A percentile compares a stretch with the other conserved stretches of the same genome.
These are phyloP conservation scores for Epichloe sp. DNA, from an alignment of 2,329 filamentous ascomycete species.

Conservation along the genomic window DNA sequence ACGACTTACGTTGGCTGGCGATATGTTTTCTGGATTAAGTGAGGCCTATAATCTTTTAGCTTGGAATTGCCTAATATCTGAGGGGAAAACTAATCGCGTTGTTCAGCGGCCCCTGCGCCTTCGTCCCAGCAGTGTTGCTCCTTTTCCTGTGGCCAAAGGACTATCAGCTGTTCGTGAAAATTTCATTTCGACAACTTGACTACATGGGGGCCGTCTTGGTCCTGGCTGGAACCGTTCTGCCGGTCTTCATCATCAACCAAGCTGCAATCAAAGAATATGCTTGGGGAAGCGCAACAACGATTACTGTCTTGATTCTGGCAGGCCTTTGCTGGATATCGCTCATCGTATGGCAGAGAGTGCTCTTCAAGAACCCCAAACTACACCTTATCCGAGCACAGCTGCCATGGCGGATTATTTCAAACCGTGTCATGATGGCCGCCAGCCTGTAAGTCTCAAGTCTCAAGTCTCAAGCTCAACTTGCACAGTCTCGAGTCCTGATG, in stretches of 20 bases:
- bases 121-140: conserved; percentile 31
- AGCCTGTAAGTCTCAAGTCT: conserved; percentile 4
- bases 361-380: conserved; percentile 6
- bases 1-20: conserved; percentile 37
- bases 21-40: conserved; percentile 50
- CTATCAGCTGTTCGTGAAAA: conserved; percentile 25
- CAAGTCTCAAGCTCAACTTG: no score
- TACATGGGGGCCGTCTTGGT: conserved; percentile 31
- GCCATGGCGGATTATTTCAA: conserved; percentile 9
- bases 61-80: no score
- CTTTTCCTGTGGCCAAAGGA: conserved; percentile 34
- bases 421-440: conserved; percentile 10
- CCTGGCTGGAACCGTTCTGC: conserved; percentile 9
- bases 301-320: conserved; percentile 8
- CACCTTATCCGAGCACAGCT: conserved; percentile 9
- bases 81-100: not conserved
- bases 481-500: no score
- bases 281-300: conserved; percentile 10
- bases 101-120: conserved; percentile 35
- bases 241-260: conserved; percentile 13
- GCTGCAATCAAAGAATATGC: conserved; percentile 10
- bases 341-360: conserved; percentile 9
- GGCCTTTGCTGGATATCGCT: conserved; percentile 10
- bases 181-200: conserved; percentile 36
- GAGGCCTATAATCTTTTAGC: conserved; percentile 7